Evolutionary conservation across 352 stramenopile species (phyloP).

Genomic region (Lagenidium giganteum): DNA sequence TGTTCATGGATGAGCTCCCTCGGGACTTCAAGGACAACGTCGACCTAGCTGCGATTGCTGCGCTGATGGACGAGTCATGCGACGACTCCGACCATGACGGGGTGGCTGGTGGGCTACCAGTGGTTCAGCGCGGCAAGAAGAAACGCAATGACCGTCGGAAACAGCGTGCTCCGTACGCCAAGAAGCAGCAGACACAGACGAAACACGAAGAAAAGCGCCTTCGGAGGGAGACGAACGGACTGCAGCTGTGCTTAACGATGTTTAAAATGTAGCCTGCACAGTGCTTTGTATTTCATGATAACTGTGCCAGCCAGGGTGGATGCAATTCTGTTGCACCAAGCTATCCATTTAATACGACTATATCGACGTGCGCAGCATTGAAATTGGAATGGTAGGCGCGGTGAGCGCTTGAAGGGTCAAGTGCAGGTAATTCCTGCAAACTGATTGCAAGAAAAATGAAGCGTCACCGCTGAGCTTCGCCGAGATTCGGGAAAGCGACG

Average conservation of each 20-base stretch:
- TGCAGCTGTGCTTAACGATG: constrained; percentile 43
- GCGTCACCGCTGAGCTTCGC: too few relatives aligned
- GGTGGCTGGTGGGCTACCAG: not conserved
- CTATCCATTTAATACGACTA: too few relatives aligned
- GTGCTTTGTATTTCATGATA: too few relatives aligned
- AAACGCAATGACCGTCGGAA: not conserved
- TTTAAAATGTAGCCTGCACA: too few relatives aligned
- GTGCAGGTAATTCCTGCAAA: too few relatives aligned
- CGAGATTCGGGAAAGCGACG: too few relatives aligned
- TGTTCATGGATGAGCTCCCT: constrained; percentile 74
- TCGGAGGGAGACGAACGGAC: constrained; percentile 13
- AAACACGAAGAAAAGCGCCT: constrained; percentile 5
- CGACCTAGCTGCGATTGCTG: constrained; percentile 68
- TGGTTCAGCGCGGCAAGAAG: not conserved
- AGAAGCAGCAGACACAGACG: not conserved
- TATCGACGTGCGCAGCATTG: too few relatives aligned
- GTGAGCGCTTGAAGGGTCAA: too few relatives aligned
- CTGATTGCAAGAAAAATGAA: too few relatives aligned
- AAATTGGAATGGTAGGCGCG: too few relatives aligned
- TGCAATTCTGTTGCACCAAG: too few relatives aligned
- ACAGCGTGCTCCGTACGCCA: constrained; percentile 8
- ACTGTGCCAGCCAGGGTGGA: too few relatives aligned
- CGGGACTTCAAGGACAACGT: constrained; percentile 54
- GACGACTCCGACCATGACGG: constrained; percentile 5
- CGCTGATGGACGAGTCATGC: constrained; percentile 42